Conservation (phyloP, 1,139 yeast species). For the Taphrina flavorubra region DNA sequence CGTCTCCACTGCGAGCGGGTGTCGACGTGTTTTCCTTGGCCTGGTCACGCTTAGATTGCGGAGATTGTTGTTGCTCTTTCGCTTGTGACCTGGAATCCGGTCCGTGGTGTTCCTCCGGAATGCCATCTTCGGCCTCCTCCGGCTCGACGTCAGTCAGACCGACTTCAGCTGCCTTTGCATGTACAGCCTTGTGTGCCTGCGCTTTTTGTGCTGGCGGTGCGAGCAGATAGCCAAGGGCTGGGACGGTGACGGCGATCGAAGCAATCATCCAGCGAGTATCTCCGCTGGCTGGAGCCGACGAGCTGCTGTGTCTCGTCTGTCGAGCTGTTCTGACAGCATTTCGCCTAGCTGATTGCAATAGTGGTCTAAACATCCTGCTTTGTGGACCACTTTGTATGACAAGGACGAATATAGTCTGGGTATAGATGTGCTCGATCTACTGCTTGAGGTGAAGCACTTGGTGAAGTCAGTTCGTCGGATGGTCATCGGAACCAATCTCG, state of each 20-base stretch:
- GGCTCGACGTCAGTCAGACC: conserved; percentile 33
- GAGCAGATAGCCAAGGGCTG: conserved; percentile 39
- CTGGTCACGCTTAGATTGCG: conserved; percentile 18
- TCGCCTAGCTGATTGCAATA: conserved; percentile 18
- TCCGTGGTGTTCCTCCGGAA: conserved; percentile 37
- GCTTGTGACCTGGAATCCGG: conserved; percentile 32
- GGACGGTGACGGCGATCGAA: conserved; percentile 36
- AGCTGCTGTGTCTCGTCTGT: conserved; percentile 23
- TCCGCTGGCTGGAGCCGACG: conserved; percentile 19
- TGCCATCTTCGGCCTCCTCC: conserved; percentile 25
- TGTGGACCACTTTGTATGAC: too few species aligned
- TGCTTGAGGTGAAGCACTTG: background rate
- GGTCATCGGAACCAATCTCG: conserved; percentile 8
- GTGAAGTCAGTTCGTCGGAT: background rate
- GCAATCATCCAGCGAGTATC: conserved; percentile 35
- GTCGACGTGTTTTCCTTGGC: conserved; percentile 8
- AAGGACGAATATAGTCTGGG: too few species aligned
- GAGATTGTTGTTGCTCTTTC: conserved; percentile 24
- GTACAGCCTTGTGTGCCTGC: conserved; percentile 35
- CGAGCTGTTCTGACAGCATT: conserved; percentile 14
- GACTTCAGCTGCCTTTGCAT: conserved; percentile 24
- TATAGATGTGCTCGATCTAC: background rate
- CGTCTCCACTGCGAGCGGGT: conserved; percentile 21
- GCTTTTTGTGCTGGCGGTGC: conserved; percentile 38
- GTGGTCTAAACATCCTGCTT: conserved; percentile 19